Percentiles rank a stretch among this genome's conserved stretches.
These are phyloP conservation scores for Tuber microsphaerosporum DNA, from an alignment of 495 filamentous ascomycete genomes.

Conservation along the genomic window DNA sequence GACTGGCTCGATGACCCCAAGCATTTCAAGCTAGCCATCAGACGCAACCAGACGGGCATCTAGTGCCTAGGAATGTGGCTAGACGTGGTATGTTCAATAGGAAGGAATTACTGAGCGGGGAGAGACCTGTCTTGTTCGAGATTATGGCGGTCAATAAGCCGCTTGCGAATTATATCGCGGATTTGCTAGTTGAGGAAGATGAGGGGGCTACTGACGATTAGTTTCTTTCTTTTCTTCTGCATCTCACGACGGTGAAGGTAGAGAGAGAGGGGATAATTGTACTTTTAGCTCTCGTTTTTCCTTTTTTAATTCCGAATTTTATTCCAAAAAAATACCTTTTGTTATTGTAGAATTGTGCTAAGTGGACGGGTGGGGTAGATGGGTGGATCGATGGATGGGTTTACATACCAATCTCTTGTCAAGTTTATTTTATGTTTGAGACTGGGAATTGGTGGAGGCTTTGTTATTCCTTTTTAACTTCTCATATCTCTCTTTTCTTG, in stretches of 20 bases:
- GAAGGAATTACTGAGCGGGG: slow-evolving; percentile 50
- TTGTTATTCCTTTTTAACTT: neutral
- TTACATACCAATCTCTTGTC: neutral
- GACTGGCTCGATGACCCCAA: too few species aligned
- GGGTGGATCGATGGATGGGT: neutral
- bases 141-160: slow-evolving; percentile 48
- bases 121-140: slow-evolving; percentile 46
- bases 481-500: neutral
- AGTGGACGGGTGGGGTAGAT: neutral
- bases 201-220: slow-evolving; percentile 33
- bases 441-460: neutral
- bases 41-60: neutral
- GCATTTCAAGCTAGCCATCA: too few species aligned
- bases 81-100: slow-evolving; percentile 60
- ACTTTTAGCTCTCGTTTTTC: neutral
- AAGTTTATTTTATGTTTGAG: neutral
- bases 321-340: neutral
- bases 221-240: neutral
- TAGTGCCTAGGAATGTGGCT: slow-evolving; percentile 79
- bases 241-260: neutral
- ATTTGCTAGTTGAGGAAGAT: slow-evolving; percentile 45
- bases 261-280: slow-evolving; percentile 7
- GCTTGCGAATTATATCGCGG: slow-evolving; percentile 46
- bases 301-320: neutral
- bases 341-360: neutral